phyloP scores from a whole-genome alignment of 2,329 filamentous ascomycete genomes.

The Sclerotinia spermophila region DNA sequence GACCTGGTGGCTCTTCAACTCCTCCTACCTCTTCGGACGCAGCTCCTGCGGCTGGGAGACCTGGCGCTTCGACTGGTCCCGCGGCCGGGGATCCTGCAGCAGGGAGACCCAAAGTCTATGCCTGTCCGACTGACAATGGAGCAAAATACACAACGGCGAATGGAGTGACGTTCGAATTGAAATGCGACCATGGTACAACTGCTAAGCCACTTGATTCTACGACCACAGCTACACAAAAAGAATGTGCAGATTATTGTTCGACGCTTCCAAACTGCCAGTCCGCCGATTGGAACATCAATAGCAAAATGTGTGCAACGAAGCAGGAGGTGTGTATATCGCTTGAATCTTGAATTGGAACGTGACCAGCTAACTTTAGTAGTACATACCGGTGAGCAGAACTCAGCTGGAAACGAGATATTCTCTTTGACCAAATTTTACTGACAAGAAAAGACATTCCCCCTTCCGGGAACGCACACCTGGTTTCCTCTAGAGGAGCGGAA shows the following conservation, averaged over 20 bases:
- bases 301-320: not conserved
- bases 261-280: not conserved
- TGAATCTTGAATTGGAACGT: not conserved
- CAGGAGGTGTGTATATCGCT: not conserved
- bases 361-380: slow-evolving; percentile 4
- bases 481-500: slow-evolving; percentile 7
- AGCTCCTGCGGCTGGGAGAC: not conserved
- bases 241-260: slow-evolving; percentile 1
- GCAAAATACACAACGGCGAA: slow-evolving; percentile 1
- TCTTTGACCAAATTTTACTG: not conserved
- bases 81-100: not conserved
- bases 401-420: not conserved
- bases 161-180: slow-evolving; percentile 6
- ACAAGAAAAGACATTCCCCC: slow-evolving; percentile 3
- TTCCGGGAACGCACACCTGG: slow-evolving; percentile 10
- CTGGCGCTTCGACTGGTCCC: not conserved
- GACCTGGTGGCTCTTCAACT: not conserved
- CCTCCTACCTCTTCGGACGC: not conserved
- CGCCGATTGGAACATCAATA: not conserved
- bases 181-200: not conserved
- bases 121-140: slow-evolving; percentile 7
- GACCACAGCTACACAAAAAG: not conserved
- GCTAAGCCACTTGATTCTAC: not conserved
- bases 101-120: not conserved
- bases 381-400: slow-evolving; percentile 6